phyloP scores from a whole-genome alignment of 176 grass and related monocot genomes.

The Aegilops longissima region DNA sequence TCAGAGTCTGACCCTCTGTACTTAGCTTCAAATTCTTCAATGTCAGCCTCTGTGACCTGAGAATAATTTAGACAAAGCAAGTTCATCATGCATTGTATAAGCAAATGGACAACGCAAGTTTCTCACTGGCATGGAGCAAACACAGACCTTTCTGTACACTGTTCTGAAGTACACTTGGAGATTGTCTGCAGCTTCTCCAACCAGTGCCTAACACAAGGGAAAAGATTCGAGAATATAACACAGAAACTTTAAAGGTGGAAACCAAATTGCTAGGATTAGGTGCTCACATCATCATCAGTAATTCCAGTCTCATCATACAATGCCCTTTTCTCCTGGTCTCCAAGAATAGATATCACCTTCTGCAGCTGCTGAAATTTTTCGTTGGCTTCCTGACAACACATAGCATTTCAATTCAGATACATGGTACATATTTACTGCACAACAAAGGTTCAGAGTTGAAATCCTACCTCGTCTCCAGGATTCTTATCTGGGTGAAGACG shows the following conservation, averaged over 20 bases:
- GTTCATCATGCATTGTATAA: background rate
- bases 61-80: slow-evolving; percentile 4
- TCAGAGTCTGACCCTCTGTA: slow-evolving; percentile 97
- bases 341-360: slow-evolving; percentile 97
- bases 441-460: slow-evolving; percentile 21
- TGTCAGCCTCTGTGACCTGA: slow-evolving; percentile 89
- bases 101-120: background rate
- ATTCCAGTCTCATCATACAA: slow-evolving; percentile 89
- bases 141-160: slow-evolving; percentile 68
- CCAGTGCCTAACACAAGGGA: slow-evolving; percentile 50
- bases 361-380: slow-evolving; percentile 93
- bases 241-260: slow-evolving; percentile 4
- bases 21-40: slow-evolving; percentile 93
- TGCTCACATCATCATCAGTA: slow-evolving; percentile 83
- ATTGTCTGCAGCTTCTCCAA: slow-evolving; percentile 73
- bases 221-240: slow-evolving; percentile 12
- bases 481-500: slow-evolving; percentile 98
- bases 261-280: background rate
- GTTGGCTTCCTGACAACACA: slow-evolving; percentile 73
- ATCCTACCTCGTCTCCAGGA: slow-evolving; percentile 84
- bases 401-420: slow-evolving; percentile 27
- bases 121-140: background rate
- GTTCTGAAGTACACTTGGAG: slow-evolving; percentile 88
- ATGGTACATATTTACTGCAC: background rate
- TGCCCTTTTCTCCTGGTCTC: slow-evolving; percentile 82